Evolutionary conservation across 1,284 basidiomycete species (phyloP), one percentile per base, ranked within the genome.

Genomic region (Leccinum proliferum): DNA sequence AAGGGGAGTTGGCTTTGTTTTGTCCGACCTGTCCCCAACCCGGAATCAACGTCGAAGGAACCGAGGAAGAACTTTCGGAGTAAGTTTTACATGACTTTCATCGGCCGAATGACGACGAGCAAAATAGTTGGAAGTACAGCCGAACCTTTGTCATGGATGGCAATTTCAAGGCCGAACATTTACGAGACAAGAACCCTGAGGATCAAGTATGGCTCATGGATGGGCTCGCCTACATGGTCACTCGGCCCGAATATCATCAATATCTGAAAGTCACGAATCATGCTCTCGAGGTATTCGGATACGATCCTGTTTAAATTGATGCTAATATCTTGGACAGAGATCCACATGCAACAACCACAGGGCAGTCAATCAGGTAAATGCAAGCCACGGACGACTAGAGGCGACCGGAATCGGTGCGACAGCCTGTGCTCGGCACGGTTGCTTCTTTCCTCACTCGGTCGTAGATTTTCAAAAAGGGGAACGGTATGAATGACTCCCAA

Each of bases 401-500:
- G 57, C 58, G 0, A 67, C 64, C 2, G 41, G 41, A 12, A 41
- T 41, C 11, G 41, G 41, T 15, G 41, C 41, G 4, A 41, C 41
- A 5, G 41, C 65, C 1, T 69, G 68, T 61, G 60, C 62, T 5
- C 21, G 63, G 8, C 69, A 70, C 57, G 66, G 66, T 0, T 67
- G 59, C 32, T 66, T 69, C 43, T 25, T 65, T 5, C 69, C 67
- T 1, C 60, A 68, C 15, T 41, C 41, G 41, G 41, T 41, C 41
- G 41, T 41, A 15, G 41, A 41, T 15, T 41, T 41, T 41, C 41
- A 41, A 41, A 41, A 41, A 15, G 41, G 41, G 11, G 4, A 64
- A 69, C 18, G 59, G 67, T 67, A 35, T 34, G 32, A 7, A 34
- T 34, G 2, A 34, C 8, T 34, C 32, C 8, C 2, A 34, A 2